Percentiles rank a stretch among this genome's conserved stretches.
Conservation (phyloP, 2,329 filamentous ascomycete genomes). For the Ophiostoma angusticollis region DNA sequence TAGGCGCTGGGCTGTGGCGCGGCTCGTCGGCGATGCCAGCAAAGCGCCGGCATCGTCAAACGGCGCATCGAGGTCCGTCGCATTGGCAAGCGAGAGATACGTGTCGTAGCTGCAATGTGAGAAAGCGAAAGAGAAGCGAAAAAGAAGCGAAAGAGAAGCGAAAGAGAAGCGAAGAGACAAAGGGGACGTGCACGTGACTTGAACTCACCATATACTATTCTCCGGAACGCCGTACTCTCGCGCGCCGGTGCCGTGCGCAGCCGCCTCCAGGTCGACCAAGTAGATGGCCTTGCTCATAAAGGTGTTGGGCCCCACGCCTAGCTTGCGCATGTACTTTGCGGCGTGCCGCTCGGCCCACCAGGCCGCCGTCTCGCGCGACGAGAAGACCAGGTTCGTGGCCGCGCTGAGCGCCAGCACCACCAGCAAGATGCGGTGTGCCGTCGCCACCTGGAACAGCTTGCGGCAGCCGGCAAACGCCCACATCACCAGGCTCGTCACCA, state of each 20-base stretch:
- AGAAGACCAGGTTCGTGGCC: conserved; percentile 60
- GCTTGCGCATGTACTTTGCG: conserved; percentile 62
- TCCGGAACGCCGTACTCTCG: no score
- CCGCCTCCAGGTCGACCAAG: conserved; percentile 64
- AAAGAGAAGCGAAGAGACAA: not conserved
- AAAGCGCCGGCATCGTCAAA: conserved; percentile 38
- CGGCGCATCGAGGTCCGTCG: conserved; percentile 44
- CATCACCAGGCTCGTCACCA: conserved; percentile 63
- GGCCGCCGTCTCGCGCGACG: conserved; percentile 55
- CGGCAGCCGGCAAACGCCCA: conserved; percentile 56
- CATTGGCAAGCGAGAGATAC: conserved; percentile 46
- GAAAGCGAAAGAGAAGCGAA: conserved; percentile 1
- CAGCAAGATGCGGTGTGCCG: conserved; percentile 64
- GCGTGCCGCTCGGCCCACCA: conserved; percentile 85
- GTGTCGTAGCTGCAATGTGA: conserved; percentile 37
- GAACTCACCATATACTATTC: no score
- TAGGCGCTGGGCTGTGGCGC: conserved; percentile 49
- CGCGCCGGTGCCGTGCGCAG: conserved; percentile 23
- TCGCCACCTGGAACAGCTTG: conserved; percentile 54
- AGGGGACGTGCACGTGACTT: no score
- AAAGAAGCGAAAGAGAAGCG: not conserved
- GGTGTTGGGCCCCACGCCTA: conserved; percentile 67
- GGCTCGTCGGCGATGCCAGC: conserved; percentile 35
- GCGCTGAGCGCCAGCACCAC: conserved; percentile 54
- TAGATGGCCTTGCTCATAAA: conserved; percentile 82